Evolutionary conservation across 805 yeast species (phyloP), one percentile per base, ranked within the genome.

Genomic region (Lipomyces sp.): DNA sequence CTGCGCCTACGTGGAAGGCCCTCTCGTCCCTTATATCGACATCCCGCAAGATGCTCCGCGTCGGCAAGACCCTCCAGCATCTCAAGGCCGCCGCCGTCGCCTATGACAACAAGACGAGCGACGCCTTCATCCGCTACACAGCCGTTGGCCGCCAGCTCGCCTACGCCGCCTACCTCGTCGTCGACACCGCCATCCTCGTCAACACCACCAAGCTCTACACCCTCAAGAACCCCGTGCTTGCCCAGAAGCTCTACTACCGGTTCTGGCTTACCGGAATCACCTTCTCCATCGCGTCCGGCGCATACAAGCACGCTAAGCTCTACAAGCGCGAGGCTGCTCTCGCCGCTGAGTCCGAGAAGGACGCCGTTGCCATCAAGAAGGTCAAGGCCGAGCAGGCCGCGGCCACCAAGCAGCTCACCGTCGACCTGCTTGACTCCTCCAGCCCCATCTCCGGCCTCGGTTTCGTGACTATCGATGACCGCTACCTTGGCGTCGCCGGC

Each of bases 401-500:
- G 44, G 79, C 84, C 13, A 72, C 75, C 60, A 76, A 83, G 62
- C 86, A 81, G 69, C 70, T 87, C 53, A 68, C 83, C 26, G 86
- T 91, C 86, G 91, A 88, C 65, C 66, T 77, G 10, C 75, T 84
- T 55, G 97, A 90, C 69, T 65, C 79, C 57, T 74, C 84, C 56
- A 83, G 90, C 62, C 95, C 93, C 11, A 71, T 83, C 64, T 81
- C 84, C 68, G 78, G 81, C 47, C 76, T 86, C 68, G 74, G 77
- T 50, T 70, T 73, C 68, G 71, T 84, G 61, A 74, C 74, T 60
- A 72, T 80, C 61, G 79, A 81, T 65, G 96, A 90, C 61, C 93
- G 95, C 43, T 75, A 82, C 37, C 79, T 88, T 44, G 96, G 95
- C 33, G 70, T 82, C 51, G 88, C 93, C 34, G 98, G 98, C 65